A percentile compares a stretch with the other conserved stretches of the same genome.
Evolutionary conservation across 1,284 basidiomycete species (phyloP).

Genomic region (Schizophyllum amplum): DNA sequence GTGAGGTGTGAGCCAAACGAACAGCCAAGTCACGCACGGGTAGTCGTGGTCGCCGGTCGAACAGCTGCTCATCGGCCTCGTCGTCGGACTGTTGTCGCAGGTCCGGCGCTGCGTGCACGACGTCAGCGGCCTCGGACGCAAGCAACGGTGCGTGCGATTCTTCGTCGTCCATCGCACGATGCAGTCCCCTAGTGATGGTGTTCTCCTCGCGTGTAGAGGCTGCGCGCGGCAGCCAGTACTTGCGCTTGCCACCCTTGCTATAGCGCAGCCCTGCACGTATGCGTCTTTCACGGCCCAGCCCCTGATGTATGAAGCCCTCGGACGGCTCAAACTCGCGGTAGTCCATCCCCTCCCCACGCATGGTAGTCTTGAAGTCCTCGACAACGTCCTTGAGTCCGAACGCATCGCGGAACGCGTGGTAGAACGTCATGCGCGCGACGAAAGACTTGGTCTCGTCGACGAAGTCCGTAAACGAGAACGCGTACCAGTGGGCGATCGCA

Average conservation of each 20-base stretch:
- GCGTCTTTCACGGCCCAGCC: conserved; percentile 71
- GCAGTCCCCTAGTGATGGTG: conserved; percentile 31
- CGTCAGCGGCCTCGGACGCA: conserved; percentile 50
- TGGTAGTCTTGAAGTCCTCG: conserved; percentile 78
- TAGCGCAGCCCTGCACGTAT: conserved; percentile 90
- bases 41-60: conserved; percentile 86
- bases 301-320: conserved; percentile 87
- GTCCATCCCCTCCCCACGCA: conserved; percentile 85
- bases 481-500: conserved; percentile 87
- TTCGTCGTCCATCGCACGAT: conserved; percentile 36
- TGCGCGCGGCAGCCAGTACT: conserved; percentile 83
- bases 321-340: conserved; percentile 95
- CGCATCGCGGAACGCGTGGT: conserved; percentile 82
- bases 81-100: conserved; percentile 32
- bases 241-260: conserved; percentile 76
- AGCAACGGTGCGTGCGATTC: conserved; percentile 76
- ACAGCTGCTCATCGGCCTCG: conserved; percentile 60
- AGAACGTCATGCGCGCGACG: conserved; percentile 82
- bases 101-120: conserved; percentile 60
- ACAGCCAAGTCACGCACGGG: conserved; percentile 77
- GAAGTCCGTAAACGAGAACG: conserved; percentile 83
- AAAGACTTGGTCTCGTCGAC: conserved; percentile 59
- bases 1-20: too few species aligned
- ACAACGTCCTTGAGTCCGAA: conserved; percentile 84
- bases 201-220: conserved; percentile 30